These are phyloP conservation scores for Fusarium camptoceras DNA, from an alignment of 2,329 filamentous ascomycete genomes.

Conservation along the genomic window DNA sequence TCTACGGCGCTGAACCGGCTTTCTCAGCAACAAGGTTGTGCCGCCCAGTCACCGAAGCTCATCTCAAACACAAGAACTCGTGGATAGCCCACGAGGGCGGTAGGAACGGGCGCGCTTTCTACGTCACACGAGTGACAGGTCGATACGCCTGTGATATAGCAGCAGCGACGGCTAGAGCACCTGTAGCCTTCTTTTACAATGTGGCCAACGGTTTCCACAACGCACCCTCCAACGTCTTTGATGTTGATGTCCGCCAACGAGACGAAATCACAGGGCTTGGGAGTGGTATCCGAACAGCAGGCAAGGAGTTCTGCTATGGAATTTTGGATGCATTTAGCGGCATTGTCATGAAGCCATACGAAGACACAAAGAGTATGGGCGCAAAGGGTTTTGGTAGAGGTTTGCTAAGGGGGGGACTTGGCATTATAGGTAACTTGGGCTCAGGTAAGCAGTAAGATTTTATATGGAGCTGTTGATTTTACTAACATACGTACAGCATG, in stretches of 20 bases:
- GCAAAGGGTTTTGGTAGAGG: conserved; percentile 72
- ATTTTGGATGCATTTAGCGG: conserved; percentile 77
- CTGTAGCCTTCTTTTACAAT: conserved; percentile 75
- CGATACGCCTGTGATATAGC: conserved; percentile 71
- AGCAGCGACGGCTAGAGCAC: conserved; percentile 70
- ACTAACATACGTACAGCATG: conserved; percentile 39
- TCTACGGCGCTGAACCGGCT: conserved; percentile 64
- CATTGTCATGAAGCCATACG: conserved; percentile 71
- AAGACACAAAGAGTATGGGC: conserved; percentile 72
- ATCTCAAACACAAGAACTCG: conserved; percentile 38
- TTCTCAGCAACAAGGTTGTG: conserved; percentile 3
- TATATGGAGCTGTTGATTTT: too few relatives aligned
- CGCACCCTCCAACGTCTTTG: conserved; percentile 73
- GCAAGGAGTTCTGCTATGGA: conserved; percentile 72
- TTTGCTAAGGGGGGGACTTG: conserved; percentile 58
- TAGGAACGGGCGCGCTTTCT: conserved; percentile 43
- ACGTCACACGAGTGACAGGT: conserved; percentile 56
- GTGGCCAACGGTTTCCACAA: conserved; percentile 81
- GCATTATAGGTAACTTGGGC: conserved; percentile 58
- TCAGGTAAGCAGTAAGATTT: conserved; percentile 45
- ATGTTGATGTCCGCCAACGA: conserved; percentile 68
- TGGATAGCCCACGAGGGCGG: conserved; percentile 47
- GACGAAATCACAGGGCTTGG: conserved; percentile 76
- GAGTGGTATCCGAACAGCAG: conserved; percentile 69
- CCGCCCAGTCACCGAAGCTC: conserved; percentile 33